phyloP scores from a whole-genome alignment of 192 early-diverging fungal species.

The Coemansia sp. region DNA sequence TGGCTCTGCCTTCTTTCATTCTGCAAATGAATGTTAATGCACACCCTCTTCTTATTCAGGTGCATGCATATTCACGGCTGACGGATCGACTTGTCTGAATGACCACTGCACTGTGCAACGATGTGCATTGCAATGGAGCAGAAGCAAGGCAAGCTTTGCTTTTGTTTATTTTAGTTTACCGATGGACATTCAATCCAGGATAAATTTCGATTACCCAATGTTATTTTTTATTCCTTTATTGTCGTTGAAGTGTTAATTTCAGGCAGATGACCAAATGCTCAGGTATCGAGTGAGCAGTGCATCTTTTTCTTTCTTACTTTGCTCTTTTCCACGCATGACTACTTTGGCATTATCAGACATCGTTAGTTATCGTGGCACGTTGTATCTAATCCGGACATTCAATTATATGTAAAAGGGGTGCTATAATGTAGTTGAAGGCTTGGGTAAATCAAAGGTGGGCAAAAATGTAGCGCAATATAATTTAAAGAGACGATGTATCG shows the following conservation, averaged over 20 bases:
- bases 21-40: background rate
- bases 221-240: background rate
- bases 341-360: background rate
- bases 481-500: background rate
- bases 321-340: background rate
- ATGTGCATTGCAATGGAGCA: slow-evolving; percentile 4
- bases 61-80: slow-evolving; percentile 12
- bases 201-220: slow-evolving; percentile 1
- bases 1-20: too few species aligned
- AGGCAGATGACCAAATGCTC: background rate
- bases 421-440: background rate
- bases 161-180: background rate
- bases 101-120: background rate
- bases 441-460: background rate
- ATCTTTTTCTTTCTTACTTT: background rate
- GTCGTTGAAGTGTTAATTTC: background rate
- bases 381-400: background rate
- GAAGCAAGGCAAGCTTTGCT: background rate
- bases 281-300: background rate
- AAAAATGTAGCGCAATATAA: background rate
- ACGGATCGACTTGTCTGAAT: slow-evolving; percentile 6
- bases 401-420: background rate
- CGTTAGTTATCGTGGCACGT: background rate
- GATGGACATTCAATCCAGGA: background rate
- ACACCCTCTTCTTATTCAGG: background rate